Percentiles rank a stretch among this genome's conserved stretches.
Evolutionary conservation across 1,284 basidiomycete genomes (phyloP).

Genomic region (Sutorius eximius): DNA sequence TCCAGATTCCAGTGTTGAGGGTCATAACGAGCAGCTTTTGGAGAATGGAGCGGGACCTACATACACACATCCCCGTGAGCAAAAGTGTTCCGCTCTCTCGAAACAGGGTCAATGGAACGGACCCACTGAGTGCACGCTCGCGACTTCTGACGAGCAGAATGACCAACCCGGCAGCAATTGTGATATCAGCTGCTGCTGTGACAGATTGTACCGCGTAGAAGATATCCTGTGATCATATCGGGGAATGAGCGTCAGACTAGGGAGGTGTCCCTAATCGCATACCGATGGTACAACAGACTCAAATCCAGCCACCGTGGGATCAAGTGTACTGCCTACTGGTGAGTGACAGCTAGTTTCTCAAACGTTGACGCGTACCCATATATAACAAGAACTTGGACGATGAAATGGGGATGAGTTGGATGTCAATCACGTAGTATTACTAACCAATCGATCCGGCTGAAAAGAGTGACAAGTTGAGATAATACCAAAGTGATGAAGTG

Average conservation of each 20-base stretch:
- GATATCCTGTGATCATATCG: not conserved
- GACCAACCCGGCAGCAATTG: not conserved
- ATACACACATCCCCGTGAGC: not conserved
- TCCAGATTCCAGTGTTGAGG: not conserved
- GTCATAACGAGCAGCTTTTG: conserved; percentile 10
- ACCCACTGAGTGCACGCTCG: not conserved
- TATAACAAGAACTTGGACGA: not conserved
- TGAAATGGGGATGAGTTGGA: too few species aligned
- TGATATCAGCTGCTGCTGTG: too few species aligned
- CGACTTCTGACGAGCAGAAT: not conserved
- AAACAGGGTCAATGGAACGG: not conserved
- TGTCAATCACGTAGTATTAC: not conserved
- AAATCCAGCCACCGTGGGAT: too few species aligned
- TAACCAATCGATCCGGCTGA: conserved; percentile 7
- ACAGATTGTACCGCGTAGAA: too few species aligned
- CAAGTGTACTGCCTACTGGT: too few species aligned
- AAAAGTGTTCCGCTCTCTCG: not conserved
- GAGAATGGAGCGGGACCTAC: too few species aligned
- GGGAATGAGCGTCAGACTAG: not conserved
- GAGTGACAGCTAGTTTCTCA: too few species aligned
- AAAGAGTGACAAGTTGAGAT: not conserved
- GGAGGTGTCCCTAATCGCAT: too few species aligned
- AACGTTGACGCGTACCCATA: not conserved
- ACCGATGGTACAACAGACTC: too few species aligned
- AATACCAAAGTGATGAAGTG: not conserved